phyloP scores from a whole-genome alignment of 2,329 filamentous ascomycete genomes.

The Talaromyces funiculosus region DNA sequence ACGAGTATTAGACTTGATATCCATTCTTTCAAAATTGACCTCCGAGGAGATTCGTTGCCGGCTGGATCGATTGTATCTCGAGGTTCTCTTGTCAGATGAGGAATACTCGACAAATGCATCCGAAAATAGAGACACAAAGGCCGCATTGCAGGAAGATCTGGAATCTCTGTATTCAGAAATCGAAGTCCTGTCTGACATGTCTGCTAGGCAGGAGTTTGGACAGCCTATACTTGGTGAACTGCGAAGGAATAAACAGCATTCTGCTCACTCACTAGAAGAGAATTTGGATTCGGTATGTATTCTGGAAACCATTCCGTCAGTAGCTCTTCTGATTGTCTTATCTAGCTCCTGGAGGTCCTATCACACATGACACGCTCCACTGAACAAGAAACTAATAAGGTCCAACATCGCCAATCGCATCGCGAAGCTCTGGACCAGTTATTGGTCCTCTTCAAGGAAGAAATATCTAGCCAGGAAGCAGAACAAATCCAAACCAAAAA shows the following conservation, averaged over 20 bases:
- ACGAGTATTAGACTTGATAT: conserved; percentile 25
- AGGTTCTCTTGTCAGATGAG: conserved; percentile 19
- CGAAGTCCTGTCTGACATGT: conserved; percentile 36
- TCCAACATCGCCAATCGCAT: conserved; percentile 31
- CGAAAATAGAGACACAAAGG: conserved; percentile 15
- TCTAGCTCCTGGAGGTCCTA: conserved; percentile 29
- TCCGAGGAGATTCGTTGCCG: conserved; percentile 35
- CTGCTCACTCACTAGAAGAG: conserved; percentile 26
- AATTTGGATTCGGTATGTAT: conserved; percentile 31
- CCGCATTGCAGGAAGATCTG: conserved; percentile 31
- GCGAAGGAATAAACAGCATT: conserved; percentile 26
- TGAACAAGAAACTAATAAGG: conserved; percentile 22
- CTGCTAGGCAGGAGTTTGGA: conserved; percentile 38
- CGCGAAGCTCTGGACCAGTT: conserved; percentile 31
- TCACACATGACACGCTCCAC: conserved; percentile 30
- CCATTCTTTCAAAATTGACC: conserved; percentile 27
- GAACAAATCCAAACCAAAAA: conserved; percentile 16
- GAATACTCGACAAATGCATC: conserved; percentile 9
- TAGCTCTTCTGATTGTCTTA: background rate
- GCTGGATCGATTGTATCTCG: conserved; percentile 37
- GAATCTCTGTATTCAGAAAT: conserved; percentile 38
- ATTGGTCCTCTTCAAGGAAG: conserved; percentile 26
- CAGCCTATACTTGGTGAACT: conserved; percentile 35
- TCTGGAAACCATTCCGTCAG: background rate
- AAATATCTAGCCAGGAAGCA: conserved; percentile 23